These are phyloP conservation scores for Cinnamomum chago DNA, from an alignment of 164 flowering plant species.

Conservation along the genomic window DNA sequence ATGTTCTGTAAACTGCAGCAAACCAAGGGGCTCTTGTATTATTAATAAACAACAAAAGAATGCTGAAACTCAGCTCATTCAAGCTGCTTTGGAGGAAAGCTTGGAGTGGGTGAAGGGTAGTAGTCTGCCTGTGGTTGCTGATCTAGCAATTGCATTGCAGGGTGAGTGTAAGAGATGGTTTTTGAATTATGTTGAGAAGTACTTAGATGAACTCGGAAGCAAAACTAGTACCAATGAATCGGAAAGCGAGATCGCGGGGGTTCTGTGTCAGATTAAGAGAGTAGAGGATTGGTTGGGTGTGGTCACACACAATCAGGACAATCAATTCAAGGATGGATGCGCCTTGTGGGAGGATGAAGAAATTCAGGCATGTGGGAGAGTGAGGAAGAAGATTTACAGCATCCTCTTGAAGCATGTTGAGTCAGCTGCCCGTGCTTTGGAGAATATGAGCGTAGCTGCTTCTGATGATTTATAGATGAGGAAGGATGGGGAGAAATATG, in stretches of 20 bases:
- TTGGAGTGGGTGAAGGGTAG: constrained; percentile 42
- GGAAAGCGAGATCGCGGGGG: constrained; percentile 31
- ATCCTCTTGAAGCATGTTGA: constrained; percentile 51
- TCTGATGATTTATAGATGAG: constrained; percentile 9
- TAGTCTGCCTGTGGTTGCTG: constrained; percentile 17
- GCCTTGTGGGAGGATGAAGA: constrained; percentile 19
- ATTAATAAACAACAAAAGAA: constrained; percentile 16
- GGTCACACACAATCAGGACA: constrained; percentile 17
- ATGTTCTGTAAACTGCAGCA: constrained; percentile 8
- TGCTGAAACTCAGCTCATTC: constrained; percentile 15
- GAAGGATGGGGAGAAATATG: background rate
- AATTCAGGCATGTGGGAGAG: constrained; percentile 34
- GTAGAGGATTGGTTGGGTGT: constrained; percentile 50
- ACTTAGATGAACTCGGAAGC: constrained; percentile 36
- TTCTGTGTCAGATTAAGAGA: constrained; percentile 48
- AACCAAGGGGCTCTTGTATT: constrained; percentile 18
- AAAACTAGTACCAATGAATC: constrained; percentile 18
- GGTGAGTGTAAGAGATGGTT: constrained; percentile 42
- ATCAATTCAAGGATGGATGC: constrained; percentile 4
- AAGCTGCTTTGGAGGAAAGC: constrained; percentile 18
- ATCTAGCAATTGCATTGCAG: constrained; percentile 34
- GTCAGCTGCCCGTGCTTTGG: constrained; percentile 39
- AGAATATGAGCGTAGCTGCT: constrained; percentile 15
- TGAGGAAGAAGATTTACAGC: constrained; percentile 47
- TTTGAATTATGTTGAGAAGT: constrained; percentile 40